Evolutionary conservation across 768 basidiomycete genomes (phyloP), one percentile per base, ranked within the genome.

Genomic region (Cystofilobasidium macerans): DNA sequence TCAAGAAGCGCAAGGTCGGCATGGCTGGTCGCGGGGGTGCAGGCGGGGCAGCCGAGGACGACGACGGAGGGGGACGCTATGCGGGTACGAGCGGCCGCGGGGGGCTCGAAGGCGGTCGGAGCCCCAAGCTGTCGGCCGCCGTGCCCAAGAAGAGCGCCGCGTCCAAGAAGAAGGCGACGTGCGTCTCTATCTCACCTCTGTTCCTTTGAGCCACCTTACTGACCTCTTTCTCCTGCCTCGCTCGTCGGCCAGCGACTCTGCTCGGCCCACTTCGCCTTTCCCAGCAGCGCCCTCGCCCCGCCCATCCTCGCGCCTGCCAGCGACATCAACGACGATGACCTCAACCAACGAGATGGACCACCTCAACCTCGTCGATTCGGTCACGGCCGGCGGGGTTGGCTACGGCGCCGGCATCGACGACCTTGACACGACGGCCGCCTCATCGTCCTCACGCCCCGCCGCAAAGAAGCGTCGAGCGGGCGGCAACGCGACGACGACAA

Each of bases 391-490:
- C 13, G 64, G 64, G 12, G 33, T 26, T 14, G 64, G 57, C 28
- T 42, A 57, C 35, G 64, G 64, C 18, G 64, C 40, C n/a, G 47
- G 64, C 16, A 65, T 65, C 48, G 64, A 65, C 51, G 35, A 59
- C 20, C 57, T 65, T 28, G 57, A 59, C 18, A 40, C 54, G 18
- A 43, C 45, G 35, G 43, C 71, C 60, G 32, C 72, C 24, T 11
- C 28, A 20, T n/a, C n/a, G n/a, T 8, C 42, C 3, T 42, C 42
- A 20, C 42, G 42, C 42, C 3, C 42, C 7, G 42, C 16, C 16
- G 16, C 42, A 13, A 42, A 11, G 57, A 57, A n/a, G 62, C 33
- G 14, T 62, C 69, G 67, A 58, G 61, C 30, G 45, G 48, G 67
- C 53, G 42, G 61, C 58, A 38, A 20, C n/a, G 42, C 24, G 26